These are phyloP conservation scores for Dalbergia cultrata DNA, from an alignment of 306 rosid species.

Conservation along the genomic window DNA sequence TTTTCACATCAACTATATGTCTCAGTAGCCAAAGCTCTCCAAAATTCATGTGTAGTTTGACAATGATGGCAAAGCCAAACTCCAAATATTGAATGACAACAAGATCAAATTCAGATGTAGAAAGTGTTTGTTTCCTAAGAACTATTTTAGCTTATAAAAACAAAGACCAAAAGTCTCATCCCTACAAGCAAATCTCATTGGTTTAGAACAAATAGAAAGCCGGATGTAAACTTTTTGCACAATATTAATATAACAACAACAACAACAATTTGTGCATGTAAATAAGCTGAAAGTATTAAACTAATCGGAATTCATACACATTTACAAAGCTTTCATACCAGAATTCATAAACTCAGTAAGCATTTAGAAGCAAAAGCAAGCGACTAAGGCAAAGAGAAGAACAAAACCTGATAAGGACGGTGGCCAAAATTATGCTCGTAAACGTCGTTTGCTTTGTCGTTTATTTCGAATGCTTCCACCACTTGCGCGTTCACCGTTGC, in stretches of 20 bases:
- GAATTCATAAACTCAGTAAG: background rate
- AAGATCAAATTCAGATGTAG: background rate
- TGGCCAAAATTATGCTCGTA: slow-evolving; percentile 81
- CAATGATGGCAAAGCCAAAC: slow-evolving; percentile 25
- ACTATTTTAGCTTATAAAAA: background rate
- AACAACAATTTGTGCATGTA: background rate
- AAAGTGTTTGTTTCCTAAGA: slow-evolving; percentile 10
- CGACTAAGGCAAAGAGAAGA: background rate
- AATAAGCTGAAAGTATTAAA: slow-evolving; percentile 1
- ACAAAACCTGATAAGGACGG: slow-evolving; percentile 86
- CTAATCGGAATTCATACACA: background rate
- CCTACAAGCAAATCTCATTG: background rate
- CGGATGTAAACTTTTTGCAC: background rate
- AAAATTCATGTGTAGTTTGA: slow-evolving; percentile 6
- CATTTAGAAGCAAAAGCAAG: background rate
- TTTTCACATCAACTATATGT: slow-evolving; percentile 9
- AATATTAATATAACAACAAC: background rate
- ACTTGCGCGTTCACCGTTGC: slow-evolving; percentile 71
- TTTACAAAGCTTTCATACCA: background rate
- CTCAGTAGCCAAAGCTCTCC: slow-evolving; percentile 16
- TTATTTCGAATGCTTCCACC: slow-evolving; percentile 87
- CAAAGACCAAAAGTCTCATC: background rate
- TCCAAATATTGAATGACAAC: background rate
- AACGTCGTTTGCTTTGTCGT: slow-evolving; percentile 88
- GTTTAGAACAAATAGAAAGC: background rate